phyloP scores from a whole-genome alignment of 1,139 yeast species.

The Yamadazyma trypodendri region DNA sequence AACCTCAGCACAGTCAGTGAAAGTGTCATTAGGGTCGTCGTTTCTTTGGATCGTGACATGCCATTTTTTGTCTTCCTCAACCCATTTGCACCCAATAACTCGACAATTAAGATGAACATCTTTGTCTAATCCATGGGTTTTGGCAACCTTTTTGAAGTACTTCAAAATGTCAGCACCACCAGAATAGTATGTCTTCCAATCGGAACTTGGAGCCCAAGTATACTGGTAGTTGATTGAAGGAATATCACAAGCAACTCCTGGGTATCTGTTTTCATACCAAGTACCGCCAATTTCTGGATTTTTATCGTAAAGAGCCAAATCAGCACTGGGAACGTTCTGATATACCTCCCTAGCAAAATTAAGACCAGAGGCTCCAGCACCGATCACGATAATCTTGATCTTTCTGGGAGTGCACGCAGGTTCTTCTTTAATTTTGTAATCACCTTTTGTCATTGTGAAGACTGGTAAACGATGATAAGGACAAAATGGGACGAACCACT shows the following conservation, averaged over 20 bases:
- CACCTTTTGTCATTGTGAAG: slow-evolving; percentile 1
- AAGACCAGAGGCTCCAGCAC: slow-evolving; percentile 4
- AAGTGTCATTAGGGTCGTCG: slow-evolving; percentile 3
- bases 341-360: slow-evolving; percentile 4
- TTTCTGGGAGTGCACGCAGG: slow-evolving; percentile 3
- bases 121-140: slow-evolving; percentile 3
- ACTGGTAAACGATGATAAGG: not conserved
- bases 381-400: slow-evolving; percentile 3
- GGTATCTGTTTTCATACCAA: slow-evolving; percentile 5
- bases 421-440: slow-evolving; percentile 3
- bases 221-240: slow-evolving; percentile 3
- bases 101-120: slow-evolving; percentile 4
- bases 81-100: slow-evolving; percentile 2
- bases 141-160: slow-evolving; percentile 3
- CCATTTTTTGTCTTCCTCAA: slow-evolving; percentile 3
- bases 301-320: slow-evolving; percentile 3
- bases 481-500: not conserved
- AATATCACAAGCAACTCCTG: slow-evolving; percentile 4
- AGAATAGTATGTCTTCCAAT: slow-evolving; percentile 3
- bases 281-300: slow-evolving; percentile 4
- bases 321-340: slow-evolving; percentile 3
- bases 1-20: slow-evolving; percentile 1
- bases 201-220: slow-evolving; percentile 5
- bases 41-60: slow-evolving; percentile 2
- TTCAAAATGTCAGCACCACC: slow-evolving; percentile 2